A percentile compares a stretch with the other conserved stretches of the same genome.
These are phyloP conservation scores for Uronychia binucleata DNA, from an alignment of 73 alveolate species.

Conservation along the genomic window DNA sequence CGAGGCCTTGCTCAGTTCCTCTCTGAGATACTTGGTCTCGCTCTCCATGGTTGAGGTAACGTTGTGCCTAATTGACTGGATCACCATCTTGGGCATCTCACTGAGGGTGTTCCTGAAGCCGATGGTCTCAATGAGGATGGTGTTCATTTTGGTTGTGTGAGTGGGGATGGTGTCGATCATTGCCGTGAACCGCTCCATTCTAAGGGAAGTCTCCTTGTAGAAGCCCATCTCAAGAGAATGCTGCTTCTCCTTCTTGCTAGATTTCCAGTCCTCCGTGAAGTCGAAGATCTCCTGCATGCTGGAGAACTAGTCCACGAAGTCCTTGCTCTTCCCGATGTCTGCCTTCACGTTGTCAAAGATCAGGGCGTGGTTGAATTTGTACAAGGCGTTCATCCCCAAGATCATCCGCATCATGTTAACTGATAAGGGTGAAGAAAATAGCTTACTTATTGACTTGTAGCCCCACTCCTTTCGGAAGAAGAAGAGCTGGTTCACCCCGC, in stretches of 20 bases:
- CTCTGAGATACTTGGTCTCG: conserved; percentile 61
- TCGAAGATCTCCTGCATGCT: conserved; percentile 60
- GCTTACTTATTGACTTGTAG: conserved; percentile 31
- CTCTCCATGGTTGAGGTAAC: conserved; percentile 66
- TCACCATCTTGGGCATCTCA: conserved; percentile 73
- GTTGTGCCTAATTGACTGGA: conserved; percentile 61
- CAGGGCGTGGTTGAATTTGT: conserved; percentile 17
- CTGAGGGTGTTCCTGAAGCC: conserved; percentile 31
- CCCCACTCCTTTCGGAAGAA: conserved; percentile 9
- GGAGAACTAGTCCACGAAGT: conserved; percentile 31
- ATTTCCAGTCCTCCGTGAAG: conserved; percentile 58
- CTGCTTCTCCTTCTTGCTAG: conserved; percentile 17
- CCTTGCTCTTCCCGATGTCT: conserved; percentile 51
- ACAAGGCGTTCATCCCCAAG: conserved; percentile 7
- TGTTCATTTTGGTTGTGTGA: conserved; percentile 37
- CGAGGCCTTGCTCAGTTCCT: conserved; percentile 46
- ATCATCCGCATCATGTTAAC: conserved; percentile 19
- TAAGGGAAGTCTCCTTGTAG: conserved; percentile 65
- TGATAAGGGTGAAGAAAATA: background rate
- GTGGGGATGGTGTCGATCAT: conserved; percentile 57
- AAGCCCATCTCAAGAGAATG: conserved; percentile 50
- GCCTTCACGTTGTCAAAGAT: conserved; percentile 33
- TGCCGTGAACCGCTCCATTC: conserved; percentile 38
- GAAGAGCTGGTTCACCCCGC: conserved; percentile 5
- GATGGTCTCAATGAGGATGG: conserved; percentile 61